These are phyloP conservation scores for Penicillium cataractarum DNA, from an alignment of 495 filamentous ascomycete species.

Conservation along the genomic window DNA sequence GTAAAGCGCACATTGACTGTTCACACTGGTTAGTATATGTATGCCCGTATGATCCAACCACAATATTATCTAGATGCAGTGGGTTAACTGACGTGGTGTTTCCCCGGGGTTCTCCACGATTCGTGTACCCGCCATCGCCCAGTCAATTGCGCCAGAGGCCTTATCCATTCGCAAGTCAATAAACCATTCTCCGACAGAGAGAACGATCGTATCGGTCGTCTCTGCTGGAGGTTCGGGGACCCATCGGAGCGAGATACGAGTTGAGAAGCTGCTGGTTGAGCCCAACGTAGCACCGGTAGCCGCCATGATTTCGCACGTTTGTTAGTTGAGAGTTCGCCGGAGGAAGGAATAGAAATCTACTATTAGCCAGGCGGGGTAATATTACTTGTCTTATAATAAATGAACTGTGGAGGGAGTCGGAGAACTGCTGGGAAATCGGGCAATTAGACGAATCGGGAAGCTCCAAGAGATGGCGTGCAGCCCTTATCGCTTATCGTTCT, in stretches of 20 bases:
- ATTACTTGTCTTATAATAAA: not conserved
- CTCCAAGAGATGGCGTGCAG: constrained; percentile 18
- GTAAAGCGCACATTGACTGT: constrained; percentile 22
- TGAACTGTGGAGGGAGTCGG: not conserved
- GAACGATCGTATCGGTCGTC: constrained; percentile 25
- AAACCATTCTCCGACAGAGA: constrained; percentile 21
- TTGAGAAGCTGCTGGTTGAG: constrained; percentile 16
- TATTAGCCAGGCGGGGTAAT: not conserved
- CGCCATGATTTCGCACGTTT: constrained; percentile 12
- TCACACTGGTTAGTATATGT: not conserved
- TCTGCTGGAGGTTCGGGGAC: constrained; percentile 19
- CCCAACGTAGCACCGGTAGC: constrained; percentile 16
- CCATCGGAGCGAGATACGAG: constrained; percentile 26
- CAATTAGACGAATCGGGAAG: constrained; percentile 21
- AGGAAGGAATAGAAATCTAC: not conserved
- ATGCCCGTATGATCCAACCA: not conserved
- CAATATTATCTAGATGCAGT: not conserved
- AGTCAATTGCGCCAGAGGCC: constrained; percentile 23
- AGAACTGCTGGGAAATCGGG: constrained; percentile 8
- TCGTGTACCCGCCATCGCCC: constrained; percentile 26
- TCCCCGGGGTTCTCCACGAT: constrained; percentile 18
- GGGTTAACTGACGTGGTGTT: constrained; percentile 13
- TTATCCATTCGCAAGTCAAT: constrained; percentile 27
- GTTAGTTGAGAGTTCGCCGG: not conserved
- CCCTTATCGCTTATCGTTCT: not conserved